Evolutionary conservation across 2,329 filamentous ascomycete genomes (phyloP).

Genomic region (Fusarium piperis): DNA sequence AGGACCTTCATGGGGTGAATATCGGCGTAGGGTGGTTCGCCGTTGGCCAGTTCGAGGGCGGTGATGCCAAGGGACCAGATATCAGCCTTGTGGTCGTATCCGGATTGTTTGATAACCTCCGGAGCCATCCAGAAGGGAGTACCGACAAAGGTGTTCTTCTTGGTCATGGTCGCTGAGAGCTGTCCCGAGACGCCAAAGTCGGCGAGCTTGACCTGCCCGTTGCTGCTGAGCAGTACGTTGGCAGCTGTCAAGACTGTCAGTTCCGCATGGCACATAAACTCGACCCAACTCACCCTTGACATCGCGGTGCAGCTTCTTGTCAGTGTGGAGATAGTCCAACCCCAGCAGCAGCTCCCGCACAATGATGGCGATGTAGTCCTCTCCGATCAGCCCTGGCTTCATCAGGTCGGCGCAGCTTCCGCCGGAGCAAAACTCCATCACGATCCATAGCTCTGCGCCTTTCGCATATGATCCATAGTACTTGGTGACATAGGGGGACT

Average conservation of each 20-base stretch:
- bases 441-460: conserved; percentile 96
- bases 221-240: conserved; percentile 88
- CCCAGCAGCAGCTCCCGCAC: conserved; percentile 88
- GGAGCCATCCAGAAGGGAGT: conserved; percentile 99
- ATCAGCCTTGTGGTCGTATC: conserved; percentile 97
- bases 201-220: conserved; percentile 94
- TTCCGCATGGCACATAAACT: background rate
- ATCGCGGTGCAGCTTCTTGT: conserved; percentile 96
- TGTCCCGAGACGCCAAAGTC: conserved; percentile 98
- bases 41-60: conserved; percentile 88
- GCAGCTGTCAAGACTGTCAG: conserved; percentile 68
- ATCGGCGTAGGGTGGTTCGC: conserved; percentile 93
- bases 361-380: conserved; percentile 98
- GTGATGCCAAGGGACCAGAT: conserved; percentile 98
- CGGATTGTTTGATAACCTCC: conserved; percentile 97
- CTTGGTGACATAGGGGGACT: conserved; percentile 95
- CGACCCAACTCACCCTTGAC: conserved; percentile 77
- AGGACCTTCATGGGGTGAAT: conserved; percentile 99
- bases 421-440: conserved; percentile 99
- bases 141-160: conserved; percentile 98
- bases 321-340: conserved; percentile 90
- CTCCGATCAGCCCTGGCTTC: conserved; percentile 89
- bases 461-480: conserved; percentile 98
- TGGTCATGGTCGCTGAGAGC: conserved; percentile 97
- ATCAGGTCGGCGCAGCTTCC: conserved; percentile 96